These are phyloP conservation scores for Coniella vitis DNA, from an alignment of 2,329 filamentous ascomycete species.

Conservation along the genomic window DNA sequence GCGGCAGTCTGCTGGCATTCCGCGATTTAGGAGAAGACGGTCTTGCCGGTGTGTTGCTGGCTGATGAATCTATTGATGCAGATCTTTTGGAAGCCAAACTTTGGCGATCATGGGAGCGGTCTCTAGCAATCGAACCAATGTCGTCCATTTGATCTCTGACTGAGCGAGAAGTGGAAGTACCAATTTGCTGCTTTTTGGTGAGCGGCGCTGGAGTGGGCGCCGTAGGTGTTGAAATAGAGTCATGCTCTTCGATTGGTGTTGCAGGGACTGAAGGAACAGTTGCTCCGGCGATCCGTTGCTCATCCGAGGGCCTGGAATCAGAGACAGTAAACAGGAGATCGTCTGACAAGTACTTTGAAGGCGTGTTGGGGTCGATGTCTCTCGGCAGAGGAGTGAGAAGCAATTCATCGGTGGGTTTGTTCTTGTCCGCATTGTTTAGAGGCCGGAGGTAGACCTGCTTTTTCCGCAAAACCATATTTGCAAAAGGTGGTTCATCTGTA, in stretches of 20 bases:
- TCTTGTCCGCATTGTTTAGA: background rate
- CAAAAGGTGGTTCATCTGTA: constrained; percentile 31
- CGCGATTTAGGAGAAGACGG: constrained; percentile 12
- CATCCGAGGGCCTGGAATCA: background rate
- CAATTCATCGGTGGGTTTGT: background rate
- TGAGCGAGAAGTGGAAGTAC: constrained; percentile 17
- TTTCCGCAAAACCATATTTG: constrained; percentile 27
- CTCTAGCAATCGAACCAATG: too few species aligned
- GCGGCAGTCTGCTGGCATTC: constrained; percentile 6
- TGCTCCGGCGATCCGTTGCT: background rate
- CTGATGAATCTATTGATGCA: background rate
- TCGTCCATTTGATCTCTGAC: constrained; percentile 8
- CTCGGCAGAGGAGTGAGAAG: background rate
- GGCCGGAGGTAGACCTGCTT: background rate
- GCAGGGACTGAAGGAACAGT: background rate
- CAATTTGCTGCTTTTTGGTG: constrained; percentile 24
- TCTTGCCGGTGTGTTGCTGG: background rate
- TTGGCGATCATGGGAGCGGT: too few species aligned
- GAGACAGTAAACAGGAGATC: background rate
- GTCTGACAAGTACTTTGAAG: background rate
- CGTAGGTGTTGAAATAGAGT: constrained; percentile 28
- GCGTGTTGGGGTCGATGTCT: background rate
- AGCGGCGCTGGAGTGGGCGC: constrained; percentile 28
- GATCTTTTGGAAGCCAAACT: background rate
- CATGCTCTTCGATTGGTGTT: too few species aligned